A percentile compares a stretch with the other conserved stretches of the same genome.
phyloP scores from a whole-genome alignment of 495 filamentous ascomycete genomes.

The Apodospora peruviana region DNA sequence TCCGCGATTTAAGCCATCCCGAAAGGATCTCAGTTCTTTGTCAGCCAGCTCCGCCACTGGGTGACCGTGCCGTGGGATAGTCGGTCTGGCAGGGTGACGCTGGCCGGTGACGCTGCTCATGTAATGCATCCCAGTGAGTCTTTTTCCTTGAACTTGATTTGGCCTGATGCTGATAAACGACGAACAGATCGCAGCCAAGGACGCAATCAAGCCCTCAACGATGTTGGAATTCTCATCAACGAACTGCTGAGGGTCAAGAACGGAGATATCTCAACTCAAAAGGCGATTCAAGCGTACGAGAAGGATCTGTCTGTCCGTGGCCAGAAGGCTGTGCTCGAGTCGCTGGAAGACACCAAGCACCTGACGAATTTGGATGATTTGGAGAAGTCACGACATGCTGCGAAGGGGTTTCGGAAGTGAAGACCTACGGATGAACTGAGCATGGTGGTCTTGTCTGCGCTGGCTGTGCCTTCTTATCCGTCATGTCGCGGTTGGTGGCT shows the following conservation, averaged over 20 bases:
- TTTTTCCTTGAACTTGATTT: neutral
- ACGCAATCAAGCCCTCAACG: conserved; percentile 40
- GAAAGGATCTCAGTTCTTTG: conserved; percentile 5
- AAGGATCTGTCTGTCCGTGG: conserved; percentile 42
- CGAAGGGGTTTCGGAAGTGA: too few relatives aligned
- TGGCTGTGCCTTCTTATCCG: too few relatives aligned
- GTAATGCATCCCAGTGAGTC: conserved; percentile 40
- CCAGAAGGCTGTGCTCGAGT: conserved; percentile 33
- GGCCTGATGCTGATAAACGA: neutral
- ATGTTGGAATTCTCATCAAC: conserved; percentile 34
- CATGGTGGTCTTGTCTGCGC: too few relatives aligned
- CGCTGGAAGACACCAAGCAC: conserved; percentile 7
- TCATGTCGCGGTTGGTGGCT: too few relatives aligned
- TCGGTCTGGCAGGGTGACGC: conserved; percentile 39
- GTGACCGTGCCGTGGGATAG: conserved; percentile 42
- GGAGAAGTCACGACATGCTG: neutral
- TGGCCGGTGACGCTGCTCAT: conserved; percentile 55
- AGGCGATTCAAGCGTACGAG: conserved; percentile 35
- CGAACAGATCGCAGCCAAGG: conserved; percentile 46
- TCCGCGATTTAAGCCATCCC: conserved; percentile 36
- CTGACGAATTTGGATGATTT: neutral
- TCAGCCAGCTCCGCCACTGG: conserved; percentile 26
- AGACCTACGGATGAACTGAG: too few relatives aligned
- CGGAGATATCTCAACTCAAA: conserved; percentile 14
- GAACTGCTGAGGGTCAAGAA: conserved; percentile 20